Base-by-base conservation (phyloP, 768 basidiomycete species). In the Amanita phalloides region DNA sequence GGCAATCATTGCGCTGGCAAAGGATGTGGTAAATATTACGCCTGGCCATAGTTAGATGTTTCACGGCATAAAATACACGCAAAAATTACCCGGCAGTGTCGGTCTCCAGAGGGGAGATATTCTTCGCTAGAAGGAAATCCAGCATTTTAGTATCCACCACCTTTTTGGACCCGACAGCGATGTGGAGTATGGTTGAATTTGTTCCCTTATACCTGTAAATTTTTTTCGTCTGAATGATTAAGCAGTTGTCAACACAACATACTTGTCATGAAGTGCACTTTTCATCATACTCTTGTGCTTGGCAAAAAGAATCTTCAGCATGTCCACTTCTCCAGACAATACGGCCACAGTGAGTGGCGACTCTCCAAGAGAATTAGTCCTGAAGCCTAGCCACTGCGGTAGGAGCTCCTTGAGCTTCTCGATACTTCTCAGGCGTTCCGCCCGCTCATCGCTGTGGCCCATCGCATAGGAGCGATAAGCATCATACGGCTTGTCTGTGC, bases 1-100 rank as follows among this genome's bases (percentile, higher is more conserved):
- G 60, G 4, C 56, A 53, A 8, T 66, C 43, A 38, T 63, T 64
- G 0, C 50, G 45, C 0, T 57, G 36, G 57, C 71, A 73, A 32
- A 76, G 59, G 13, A 71, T 62, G 60, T 84, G 82, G 54, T 72
- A 76, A 20, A 82, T 71, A 57, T 84, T 84, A 69, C 69, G 77
- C 4, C 80, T 84, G 52, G 9, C 39, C 39, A 25, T 23, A 2
- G 23, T 36, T 17, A 41, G 17, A 21, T 9, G 45, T 33, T 20
- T 20, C 6, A 14, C 30, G 23, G 5, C 8, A 28, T 10, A 23
- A 43, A 45, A 25, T 37, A 32, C 14, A 11, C 13, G 23, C 14
- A 3, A 21, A 20, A 62, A 70, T 45, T 62, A 80, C 79, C 76
- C 73, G 57, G 65, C 64, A 17, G 61, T 51, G 55, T 79, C 76